A percentile compares a stretch with the other conserved stretches of the same genome.
These are phyloP conservation scores for Achaetomium macrosporum DNA, from an alignment of 2,329 filamentous ascomycete genomes.

Conservation along the genomic window DNA sequence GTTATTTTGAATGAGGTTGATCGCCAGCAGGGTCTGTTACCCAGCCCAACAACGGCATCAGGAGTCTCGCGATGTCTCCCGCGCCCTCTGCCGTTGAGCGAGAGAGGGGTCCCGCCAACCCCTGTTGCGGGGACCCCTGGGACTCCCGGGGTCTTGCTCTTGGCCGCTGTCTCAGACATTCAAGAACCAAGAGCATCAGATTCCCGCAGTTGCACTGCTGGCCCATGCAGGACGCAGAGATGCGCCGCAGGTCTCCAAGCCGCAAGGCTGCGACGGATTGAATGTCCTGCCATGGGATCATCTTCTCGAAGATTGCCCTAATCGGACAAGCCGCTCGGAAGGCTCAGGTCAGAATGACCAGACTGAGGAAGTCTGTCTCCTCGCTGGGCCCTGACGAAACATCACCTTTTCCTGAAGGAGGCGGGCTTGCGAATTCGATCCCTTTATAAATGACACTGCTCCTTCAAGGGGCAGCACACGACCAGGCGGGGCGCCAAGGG, in stretches of 20 bases:
- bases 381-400: conserved; percentile 5
- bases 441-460: conserved; percentile 11
- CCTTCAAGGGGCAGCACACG: conserved; percentile 17
- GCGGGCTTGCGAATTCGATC: conserved; percentile 1
- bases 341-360: neutral
- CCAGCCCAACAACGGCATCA: neutral
- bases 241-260: neutral
- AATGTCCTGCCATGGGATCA: neutral
- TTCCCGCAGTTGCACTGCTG: conserved; percentile 8
- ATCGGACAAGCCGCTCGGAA: neutral
- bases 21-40: conserved; percentile 34
- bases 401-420: neutral
- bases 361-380: neutral
- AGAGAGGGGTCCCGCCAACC: conserved; percentile 7
- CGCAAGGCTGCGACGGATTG: conserved; percentile 12
- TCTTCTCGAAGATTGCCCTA: neutral
- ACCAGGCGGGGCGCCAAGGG: conserved; percentile 10
- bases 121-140: conserved; percentile 12
- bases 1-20: conserved; percentile 40
- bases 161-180: conserved; percentile 9
- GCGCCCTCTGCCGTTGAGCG: conserved; percentile 1
- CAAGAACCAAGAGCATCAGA: neutral
- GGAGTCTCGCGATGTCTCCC: neutral
- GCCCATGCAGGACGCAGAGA: conserved; percentile 11
- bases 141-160: neutral